Conservation (phyloP, 441 rosid genomes). For the Francoa sonchifolia region DNA sequence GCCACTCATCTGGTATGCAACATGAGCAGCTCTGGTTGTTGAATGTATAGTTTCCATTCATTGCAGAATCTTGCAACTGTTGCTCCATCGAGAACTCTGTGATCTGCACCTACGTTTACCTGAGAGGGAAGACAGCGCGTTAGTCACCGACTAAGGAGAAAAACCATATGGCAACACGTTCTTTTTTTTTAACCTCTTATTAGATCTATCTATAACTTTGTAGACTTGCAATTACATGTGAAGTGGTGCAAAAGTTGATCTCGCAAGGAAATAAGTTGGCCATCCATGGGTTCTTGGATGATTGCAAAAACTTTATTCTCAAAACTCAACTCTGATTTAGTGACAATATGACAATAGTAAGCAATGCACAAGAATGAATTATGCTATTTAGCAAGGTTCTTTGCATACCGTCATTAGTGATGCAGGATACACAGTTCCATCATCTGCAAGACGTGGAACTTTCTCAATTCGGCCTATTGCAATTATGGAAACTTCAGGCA, state of each 20-base stretch:
- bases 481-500: conserved; percentile 85
- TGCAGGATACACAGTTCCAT: conserved; percentile 48
- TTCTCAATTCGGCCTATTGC: conserved; percentile 83
- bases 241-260: too few relatives aligned
- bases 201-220: too few relatives aligned
- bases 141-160: not conserved
- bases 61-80: conserved; percentile 84
- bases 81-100: conserved; percentile 88
- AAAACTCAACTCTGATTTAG: too few relatives aligned
- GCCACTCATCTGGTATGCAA: conserved; percentile 50
- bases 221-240: too few relatives aligned
- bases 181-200: too few relatives aligned
- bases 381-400: too few relatives aligned
- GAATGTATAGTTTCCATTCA: conserved; percentile 75
- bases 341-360: too few relatives aligned
- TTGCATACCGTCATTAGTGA: conserved; percentile 65
- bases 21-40: conserved; percentile 76
- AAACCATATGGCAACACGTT: not conserved
- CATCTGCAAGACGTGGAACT: conserved; percentile 47
- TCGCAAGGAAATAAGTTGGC: too few relatives aligned
- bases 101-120: conserved; percentile 90
- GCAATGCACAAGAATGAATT: too few relatives aligned
- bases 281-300: too few relatives aligned
- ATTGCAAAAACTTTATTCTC: too few relatives aligned
- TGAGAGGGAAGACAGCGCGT: conserved; percentile 10